These are phyloP conservation scores for Setomelanomma holmii DNA, from an alignment of 2,329 filamentous ascomycete species.

Conservation along the genomic window DNA sequence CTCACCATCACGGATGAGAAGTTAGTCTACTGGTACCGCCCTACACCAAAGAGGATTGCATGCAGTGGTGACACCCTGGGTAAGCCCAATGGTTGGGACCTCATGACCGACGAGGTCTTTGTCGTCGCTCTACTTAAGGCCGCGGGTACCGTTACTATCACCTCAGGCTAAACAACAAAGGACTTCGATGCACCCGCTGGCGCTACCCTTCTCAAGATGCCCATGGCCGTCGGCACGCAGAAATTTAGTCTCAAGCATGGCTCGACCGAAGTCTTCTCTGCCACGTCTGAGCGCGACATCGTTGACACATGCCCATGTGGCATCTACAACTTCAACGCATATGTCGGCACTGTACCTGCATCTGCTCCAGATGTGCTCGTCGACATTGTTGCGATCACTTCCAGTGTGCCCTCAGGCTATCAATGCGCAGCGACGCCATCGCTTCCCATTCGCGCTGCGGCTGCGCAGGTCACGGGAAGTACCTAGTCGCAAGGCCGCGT, in stretches of 20 bases:
- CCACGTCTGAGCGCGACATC: conserved; percentile 60
- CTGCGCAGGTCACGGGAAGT: not conserved
- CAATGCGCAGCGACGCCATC: conserved; percentile 6
- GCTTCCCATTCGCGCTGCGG: conserved; percentile 10
- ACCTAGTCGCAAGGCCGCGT: too few species aligned
- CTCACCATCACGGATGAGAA: conserved; percentile 49
- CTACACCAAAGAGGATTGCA: conserved; percentile 58
- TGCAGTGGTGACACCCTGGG: conserved; percentile 52
- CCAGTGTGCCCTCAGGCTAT: conserved; percentile 3
- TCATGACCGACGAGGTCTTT: conserved; percentile 60
- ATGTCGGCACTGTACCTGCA: conserved; percentile 59
- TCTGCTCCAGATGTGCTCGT: conserved; percentile 25
- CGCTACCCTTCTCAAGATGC: conserved; percentile 53
- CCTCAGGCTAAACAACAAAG: conserved; percentile 54
- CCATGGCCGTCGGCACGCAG: conserved; percentile 58
- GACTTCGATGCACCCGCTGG: conserved; percentile 57
- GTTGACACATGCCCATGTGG: conserved; percentile 59
- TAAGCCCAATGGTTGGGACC: conserved; percentile 58
- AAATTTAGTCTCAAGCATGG: conserved; percentile 56
- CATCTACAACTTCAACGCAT: conserved; percentile 65
- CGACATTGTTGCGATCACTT: conserved; percentile 2
- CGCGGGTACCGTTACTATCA: conserved; percentile 54
- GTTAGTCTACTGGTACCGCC: conserved; percentile 65
- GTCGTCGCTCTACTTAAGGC: conserved; percentile 60
- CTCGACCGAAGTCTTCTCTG: conserved; percentile 52